Conservation (phyloP, 2,329 filamentous ascomycete genomes). For the Phialemoniopsis sp. region DNA sequence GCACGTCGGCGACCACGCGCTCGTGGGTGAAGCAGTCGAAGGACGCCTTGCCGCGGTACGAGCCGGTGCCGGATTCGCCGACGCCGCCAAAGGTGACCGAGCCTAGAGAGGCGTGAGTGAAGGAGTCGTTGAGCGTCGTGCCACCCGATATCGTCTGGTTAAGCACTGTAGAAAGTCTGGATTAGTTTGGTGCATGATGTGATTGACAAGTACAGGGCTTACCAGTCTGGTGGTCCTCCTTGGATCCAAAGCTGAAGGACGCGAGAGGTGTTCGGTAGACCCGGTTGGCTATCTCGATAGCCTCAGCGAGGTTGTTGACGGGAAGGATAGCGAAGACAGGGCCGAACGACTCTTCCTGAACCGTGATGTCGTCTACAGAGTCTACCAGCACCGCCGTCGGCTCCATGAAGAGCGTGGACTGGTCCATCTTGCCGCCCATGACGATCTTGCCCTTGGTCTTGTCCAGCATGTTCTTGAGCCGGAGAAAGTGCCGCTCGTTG, state of each 20-base stretch:
- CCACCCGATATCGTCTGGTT: conserved; percentile 62
- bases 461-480: conserved; percentile 91
- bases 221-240: conserved; percentile 73
- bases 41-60: conserved; percentile 72
- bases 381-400: conserved; percentile 88
- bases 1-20: conserved; percentile 55
- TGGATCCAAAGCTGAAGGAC: conserved; percentile 80
- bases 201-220: conserved; percentile 8
- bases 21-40: conserved; percentile 65
- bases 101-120: conserved; percentile 51
- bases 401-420: conserved; percentile 77
- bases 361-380: conserved; percentile 69
- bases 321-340: conserved; percentile 84
- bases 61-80: conserved; percentile 71
- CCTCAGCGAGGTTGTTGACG: conserved; percentile 76
- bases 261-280: conserved; percentile 81
- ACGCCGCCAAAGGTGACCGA: conserved; percentile 80
- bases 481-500: conserved; percentile 73
- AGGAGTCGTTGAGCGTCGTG: conserved; percentile 56
- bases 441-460: conserved; percentile 78
- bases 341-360: conserved; percentile 84
- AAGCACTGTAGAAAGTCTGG: conserved; percentile 42
- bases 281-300: conserved; percentile 75
- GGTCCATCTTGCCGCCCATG: conserved; percentile 79
- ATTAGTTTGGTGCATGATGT: conserved; percentile 4